These are phyloP conservation scores for Crinitomyces ghanaensis DNA, from an alignment of 805 yeast genomes.

Conservation along the genomic window DNA sequence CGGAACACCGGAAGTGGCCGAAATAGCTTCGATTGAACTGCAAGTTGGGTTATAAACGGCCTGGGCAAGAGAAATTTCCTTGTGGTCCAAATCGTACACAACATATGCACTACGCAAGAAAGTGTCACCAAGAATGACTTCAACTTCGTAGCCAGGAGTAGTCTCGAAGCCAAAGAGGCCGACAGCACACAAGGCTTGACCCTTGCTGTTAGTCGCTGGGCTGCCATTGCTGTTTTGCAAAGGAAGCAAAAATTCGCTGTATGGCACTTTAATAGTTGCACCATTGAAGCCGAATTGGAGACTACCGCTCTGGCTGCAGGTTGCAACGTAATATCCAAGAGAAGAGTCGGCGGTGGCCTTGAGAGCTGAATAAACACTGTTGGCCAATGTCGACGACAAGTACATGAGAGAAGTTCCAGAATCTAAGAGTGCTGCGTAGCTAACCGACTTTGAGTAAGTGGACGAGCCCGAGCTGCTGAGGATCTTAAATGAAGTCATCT, in stretches of 20 bases:
- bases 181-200: conserved; percentile 16
- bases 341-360: too few relatives aligned
- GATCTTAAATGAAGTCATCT: conserved; percentile 6
- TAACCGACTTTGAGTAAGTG: too few relatives aligned
- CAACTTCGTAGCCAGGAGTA: neutral
- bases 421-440: conserved; percentile 10
- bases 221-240: conserved; percentile 5
- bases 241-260: conserved; percentile 15
- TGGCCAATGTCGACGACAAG: conserved; percentile 13
- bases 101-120: conserved; percentile 54
- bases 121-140: conserved; percentile 47
- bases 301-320: conserved; percentile 7
- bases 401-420: conserved; percentile 18
- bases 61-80: conserved; percentile 45
- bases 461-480: too few relatives aligned
- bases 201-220: conserved; percentile 28
- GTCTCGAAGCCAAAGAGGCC: conserved; percentile 9
- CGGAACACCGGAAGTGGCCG: too few relatives aligned
- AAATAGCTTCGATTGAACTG: conserved; percentile 17
- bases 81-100: conserved; percentile 55
- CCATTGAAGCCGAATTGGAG: conserved; percentile 16
- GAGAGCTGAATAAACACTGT: too few relatives aligned
- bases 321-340: conserved; percentile 15
- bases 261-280: conserved; percentile 18
- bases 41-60: conserved; percentile 23